Evolutionary conservation across 768 basidiomycete species (phyloP).

Genomic region (Leccinum arenicola): DNA sequence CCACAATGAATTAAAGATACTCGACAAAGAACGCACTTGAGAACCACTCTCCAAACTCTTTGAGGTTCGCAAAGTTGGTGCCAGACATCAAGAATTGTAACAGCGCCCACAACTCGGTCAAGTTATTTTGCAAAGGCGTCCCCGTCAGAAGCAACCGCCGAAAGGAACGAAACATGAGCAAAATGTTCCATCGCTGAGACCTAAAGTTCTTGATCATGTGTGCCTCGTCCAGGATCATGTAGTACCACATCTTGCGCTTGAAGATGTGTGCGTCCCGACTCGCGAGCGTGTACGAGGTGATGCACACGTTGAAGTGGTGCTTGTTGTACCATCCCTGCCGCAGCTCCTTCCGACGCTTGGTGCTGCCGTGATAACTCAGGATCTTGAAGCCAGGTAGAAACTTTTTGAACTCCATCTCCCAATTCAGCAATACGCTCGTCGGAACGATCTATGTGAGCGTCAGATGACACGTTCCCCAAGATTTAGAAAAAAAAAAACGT

Average conservation of each 20-base stretch:
- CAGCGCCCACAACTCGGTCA: constrained; percentile 93
- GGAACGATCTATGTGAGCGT: constrained; percentile 65
- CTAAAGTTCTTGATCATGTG: constrained; percentile 99
- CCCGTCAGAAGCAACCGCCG: constrained; percentile 90
- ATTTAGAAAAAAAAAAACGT: constrained; percentile 17
- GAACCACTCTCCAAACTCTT: constrained; percentile 96
- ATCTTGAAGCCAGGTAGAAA: constrained; percentile 88
- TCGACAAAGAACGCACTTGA: constrained; percentile 60
- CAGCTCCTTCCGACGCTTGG: constrained; percentile 85
- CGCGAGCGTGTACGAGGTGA: constrained; percentile 93
- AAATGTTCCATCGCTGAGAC: constrained; percentile 89
- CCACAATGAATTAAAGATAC: neutral
- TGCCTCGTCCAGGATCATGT: constrained; percentile 94
- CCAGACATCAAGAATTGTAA: constrained; percentile 93
- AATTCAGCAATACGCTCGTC: constrained; percentile 90
- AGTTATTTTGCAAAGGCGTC: constrained; percentile 94
- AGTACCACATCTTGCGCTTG: constrained; percentile 92
- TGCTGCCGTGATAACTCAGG: constrained; percentile 86
- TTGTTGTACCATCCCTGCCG: constrained; percentile 90
- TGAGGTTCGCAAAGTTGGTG: constrained; percentile 83
- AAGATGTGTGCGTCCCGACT: constrained; percentile 88
- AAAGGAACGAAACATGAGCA: constrained; percentile 85
- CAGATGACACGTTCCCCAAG: neutral
- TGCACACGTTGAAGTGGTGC: constrained; percentile 89
- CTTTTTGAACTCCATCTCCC: constrained; percentile 97